phyloP scores from a whole-genome alignment of 805 yeast genomes.

The Candida insectalens region DNA sequence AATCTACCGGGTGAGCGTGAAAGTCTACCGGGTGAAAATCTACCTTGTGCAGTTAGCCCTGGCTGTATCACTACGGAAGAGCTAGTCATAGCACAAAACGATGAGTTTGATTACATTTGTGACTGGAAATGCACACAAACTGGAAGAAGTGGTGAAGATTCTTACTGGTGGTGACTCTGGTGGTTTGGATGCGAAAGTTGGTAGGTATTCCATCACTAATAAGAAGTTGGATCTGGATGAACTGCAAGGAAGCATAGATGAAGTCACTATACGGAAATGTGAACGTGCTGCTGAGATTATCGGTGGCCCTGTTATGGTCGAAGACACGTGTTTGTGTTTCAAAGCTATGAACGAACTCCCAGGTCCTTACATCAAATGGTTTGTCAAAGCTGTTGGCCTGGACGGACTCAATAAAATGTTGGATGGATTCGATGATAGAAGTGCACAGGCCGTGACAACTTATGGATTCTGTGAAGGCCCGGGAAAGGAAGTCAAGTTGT shows the following conservation, averaged over 20 bases:
- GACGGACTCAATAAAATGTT: slow-evolving; percentile 72
- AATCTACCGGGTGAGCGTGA: slow-evolving; percentile 1
- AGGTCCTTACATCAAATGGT: slow-evolving; percentile 91
- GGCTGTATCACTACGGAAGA: no score
- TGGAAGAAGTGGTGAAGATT: slow-evolving; percentile 74
- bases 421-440: slow-evolving; percentile 70
- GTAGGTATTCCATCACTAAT: slow-evolving; percentile 46
- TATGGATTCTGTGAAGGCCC: slow-evolving; percentile 87
- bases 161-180: slow-evolving; percentile 31
- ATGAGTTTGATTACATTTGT: slow-evolving; percentile 29
- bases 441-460: slow-evolving; percentile 84
- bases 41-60: no score
- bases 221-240: slow-evolving; percentile 76
- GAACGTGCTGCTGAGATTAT: slow-evolving; percentile 54
- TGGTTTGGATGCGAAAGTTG: slow-evolving; percentile 29
- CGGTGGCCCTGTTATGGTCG: slow-evolving; percentile 81
- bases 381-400: slow-evolving; percentile 64
- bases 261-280: slow-evolving; percentile 76
- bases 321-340: slow-evolving; percentile 87
- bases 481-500: slow-evolving; percentile 58
- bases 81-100: no score
- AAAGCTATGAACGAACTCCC: slow-evolving; percentile 75
- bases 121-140: slow-evolving; percentile 81
- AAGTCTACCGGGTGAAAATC: no score
- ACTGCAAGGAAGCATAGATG: slow-evolving; percentile 78